Base-by-base conservation (phyloP, 2,329 filamentous ascomycete genomes). In the Knufia fluminis region DNA sequence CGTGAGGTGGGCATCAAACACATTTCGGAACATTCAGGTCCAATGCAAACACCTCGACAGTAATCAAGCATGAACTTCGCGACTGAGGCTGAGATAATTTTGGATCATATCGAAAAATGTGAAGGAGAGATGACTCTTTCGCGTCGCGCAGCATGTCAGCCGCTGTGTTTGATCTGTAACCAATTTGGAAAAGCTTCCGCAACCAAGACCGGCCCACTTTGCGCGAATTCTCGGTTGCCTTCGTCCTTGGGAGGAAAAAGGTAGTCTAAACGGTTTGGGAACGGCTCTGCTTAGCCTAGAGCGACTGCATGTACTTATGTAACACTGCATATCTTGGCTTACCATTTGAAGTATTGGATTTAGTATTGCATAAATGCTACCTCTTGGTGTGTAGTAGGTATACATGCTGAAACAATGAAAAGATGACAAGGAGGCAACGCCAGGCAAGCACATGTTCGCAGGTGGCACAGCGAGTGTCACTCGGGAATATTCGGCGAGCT, bases 401-500 rank as follows among this genome's bases (percentile, higher is more conserved):
- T n/a, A n/a, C n/a, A n/a, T n/a, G n/a, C n/a, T n/a, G n/a, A n/a
- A n/a, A n/a, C n/a, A n/a, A n/a, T n/a, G n/a, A n/a, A n/a, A n/a
- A n/a, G n/a, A n/a, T n/a, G n/a, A n/a, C n/a, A n/a, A 28, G 6
- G 26, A 6, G 26, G 26, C 26, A 12, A 12, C 6, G 26, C 26
- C 26, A 28, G 12, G 26, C 12, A 28, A 28, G 26, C 26, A 28
- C 26, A 28, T 28, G 12, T 12, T 6, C 26, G 12, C 26, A 12
- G 6, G 26, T 36, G 33, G n/a, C 33, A 36, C 33, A 36, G 33
- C 33, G n/a, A 36, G n/a, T 8, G 7, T 4, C 35, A 28, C 8
- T 48, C 49, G 49, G 49, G 22, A 42, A 46, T 50, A 52, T 32
- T 41, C 51, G 51, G 51, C 6, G 12, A 12, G 26, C 32, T 16